Conservation (phyloP, 225 moss, liverwort and hornwort genomes). For the Takakia lepidozioides region DNA sequence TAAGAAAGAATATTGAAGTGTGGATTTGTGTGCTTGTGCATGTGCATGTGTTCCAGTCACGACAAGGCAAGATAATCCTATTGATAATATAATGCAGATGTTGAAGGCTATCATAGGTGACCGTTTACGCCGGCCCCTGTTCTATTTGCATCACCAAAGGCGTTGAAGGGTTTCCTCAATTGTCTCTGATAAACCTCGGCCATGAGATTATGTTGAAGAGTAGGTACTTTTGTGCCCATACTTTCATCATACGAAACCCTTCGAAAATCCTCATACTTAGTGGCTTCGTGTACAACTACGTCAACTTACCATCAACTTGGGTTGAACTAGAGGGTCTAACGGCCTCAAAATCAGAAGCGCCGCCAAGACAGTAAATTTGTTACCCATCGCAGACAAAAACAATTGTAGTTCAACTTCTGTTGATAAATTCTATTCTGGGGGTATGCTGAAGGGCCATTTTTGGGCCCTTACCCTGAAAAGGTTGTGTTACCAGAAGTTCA, state of each 20-base stretch:
- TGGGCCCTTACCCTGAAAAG: too few species aligned
- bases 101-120: conserved; percentile 49
- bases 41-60: too few species aligned
- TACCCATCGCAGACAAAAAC: too few species aligned
- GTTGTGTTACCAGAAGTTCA: too few species aligned
- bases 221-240: too few species aligned
- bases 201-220: conserved; percentile 39
- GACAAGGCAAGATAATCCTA: too few species aligned
- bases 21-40: background rate
- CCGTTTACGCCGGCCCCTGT: conserved; percentile 33
- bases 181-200: conserved; percentile 82
- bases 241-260: too few species aligned
- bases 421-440: too few species aligned
- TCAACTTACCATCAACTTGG: background rate
- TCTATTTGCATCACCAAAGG: conserved; percentile 66
- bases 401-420: too few species aligned
- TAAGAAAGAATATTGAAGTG: background rate
- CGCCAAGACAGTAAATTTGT: too few species aligned
- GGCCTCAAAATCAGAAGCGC: background rate
- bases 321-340: background rate
- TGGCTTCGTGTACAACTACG: background rate
- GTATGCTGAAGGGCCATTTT: too few species aligned
- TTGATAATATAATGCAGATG: conserved; percentile 15
- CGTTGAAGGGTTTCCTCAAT: conserved; percentile 63
- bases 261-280: too few species aligned